Base-by-base conservation (phyloP, 2,329 filamentous ascomycete species). In the Colletotrichum brevisporum region DNA sequence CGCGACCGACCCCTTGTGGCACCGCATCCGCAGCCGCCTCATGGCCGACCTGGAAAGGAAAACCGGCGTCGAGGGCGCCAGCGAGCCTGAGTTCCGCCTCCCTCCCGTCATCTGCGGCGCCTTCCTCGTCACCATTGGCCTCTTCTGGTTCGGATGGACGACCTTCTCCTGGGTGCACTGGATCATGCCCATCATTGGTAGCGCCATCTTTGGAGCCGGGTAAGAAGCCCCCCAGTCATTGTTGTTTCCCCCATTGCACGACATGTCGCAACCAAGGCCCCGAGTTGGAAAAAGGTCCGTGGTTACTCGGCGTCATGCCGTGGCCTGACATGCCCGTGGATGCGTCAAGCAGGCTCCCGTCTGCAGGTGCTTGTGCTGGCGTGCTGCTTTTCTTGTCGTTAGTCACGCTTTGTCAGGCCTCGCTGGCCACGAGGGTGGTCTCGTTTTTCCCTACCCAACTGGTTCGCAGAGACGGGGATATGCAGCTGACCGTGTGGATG, bases 81-180 rank as follows among this genome's bases (percentile, higher is more conserved):
- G 90, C 68, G 94, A 97, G 83, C 95, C 95, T 9, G 95, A 98
- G 81, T 97, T 92, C 82, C 90, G 94, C 70, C 86, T 98, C 41
- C 92, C 94, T 6, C 90, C 93, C 41, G 89, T 90, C 21, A 92
- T 95, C 59, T 78, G 86, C 8, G 95, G 95, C n/a, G 90, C 90
- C 0, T 80, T 94, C 52, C 80, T 97, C 10, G 93, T 96, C 39
- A 93, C 94, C 5, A 83, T 92, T 64, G 93, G 94, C 6, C 82
- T 98, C 16, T 97, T 98, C 79, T 92, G 93, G 81, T 97, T 97
- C 80, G 94, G 90, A 9, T 97, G 94, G 92, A 94, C 93, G 5
- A 92, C 92, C 15, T 95, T 91, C 78, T 79, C 90, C 2, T 86
- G 80, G 73, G 88, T 97, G 56, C 91, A 94, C 80, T 95, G 90